phyloP scores from a whole-genome alignment of 2,329 filamentous ascomycete species.

The Cercospora zeina region DNA sequence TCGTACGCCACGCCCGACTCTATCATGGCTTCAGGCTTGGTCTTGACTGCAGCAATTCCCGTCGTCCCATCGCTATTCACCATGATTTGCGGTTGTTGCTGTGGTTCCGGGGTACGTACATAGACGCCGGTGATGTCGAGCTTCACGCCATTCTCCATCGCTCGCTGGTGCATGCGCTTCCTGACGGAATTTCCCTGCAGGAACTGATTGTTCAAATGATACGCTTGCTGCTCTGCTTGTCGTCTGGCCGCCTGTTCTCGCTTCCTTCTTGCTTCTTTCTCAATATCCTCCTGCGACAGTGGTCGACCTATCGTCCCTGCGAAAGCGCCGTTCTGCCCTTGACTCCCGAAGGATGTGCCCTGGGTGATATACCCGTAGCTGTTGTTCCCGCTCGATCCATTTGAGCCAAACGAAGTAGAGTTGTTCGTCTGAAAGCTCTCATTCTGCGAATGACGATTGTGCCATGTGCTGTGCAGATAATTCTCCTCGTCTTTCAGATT shows the following conservation, averaged over 20 bases:
- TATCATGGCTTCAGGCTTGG: conserved; percentile 53
- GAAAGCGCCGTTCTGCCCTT: conserved; percentile 40
- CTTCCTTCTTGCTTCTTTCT: conserved; percentile 64
- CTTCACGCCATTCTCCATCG: conserved; percentile 59
- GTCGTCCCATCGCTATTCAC: conserved; percentile 35
- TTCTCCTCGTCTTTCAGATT: conserved; percentile 86
- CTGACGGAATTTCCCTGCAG: conserved; percentile 62
- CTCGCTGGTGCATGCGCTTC: conserved; percentile 57
- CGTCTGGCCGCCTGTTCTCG: conserved; percentile 66
- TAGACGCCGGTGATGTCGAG: conserved; percentile 60
- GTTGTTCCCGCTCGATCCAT: conserved; percentile 42
- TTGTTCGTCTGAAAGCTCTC: conserved; percentile 40
- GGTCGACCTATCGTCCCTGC: conserved; percentile 53
- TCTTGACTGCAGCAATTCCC: conserved; percentile 34
- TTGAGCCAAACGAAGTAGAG: conserved; percentile 52
- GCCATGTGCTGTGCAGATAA: conserved; percentile 69
- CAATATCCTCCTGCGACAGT: conserved; percentile 64
- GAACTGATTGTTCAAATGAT: conserved; percentile 74
- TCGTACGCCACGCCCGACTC: conserved; percentile 70
- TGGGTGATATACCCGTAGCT: conserved; percentile 52
- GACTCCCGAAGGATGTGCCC: conserved; percentile 44
- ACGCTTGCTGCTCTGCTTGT: conserved; percentile 61
- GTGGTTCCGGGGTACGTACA: conserved; percentile 34
- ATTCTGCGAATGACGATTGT: conserved; percentile 46
- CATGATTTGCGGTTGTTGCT: conserved; percentile 31